Evolutionary conservation across 2,329 filamentous ascomycete genomes (phyloP).

Genomic region (Lachnellula subtilissima): DNA sequence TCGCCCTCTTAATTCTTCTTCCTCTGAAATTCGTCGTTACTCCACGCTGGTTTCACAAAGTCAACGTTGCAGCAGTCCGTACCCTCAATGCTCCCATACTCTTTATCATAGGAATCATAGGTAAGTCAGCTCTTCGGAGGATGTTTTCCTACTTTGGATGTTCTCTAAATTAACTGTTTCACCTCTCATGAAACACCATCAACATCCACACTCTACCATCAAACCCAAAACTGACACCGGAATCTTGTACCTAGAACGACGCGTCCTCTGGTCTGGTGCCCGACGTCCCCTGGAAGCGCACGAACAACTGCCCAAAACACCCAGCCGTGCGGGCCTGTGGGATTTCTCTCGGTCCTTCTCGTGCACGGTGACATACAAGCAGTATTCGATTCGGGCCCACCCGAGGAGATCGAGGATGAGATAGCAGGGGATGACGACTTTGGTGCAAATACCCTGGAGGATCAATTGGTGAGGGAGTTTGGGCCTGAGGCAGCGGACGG

Average conservation of each 20-base stretch:
- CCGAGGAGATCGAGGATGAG: slow-evolving; percentile 21
- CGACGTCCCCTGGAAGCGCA: slow-evolving; percentile 16
- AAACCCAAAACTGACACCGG: too few relatives aligned
- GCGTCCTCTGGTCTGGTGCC: slow-evolving; percentile 53
- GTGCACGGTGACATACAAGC: slow-evolving; percentile 31
- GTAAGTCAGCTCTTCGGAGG: too few relatives aligned
- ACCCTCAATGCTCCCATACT: slow-evolving; percentile 71
- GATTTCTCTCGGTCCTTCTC: slow-evolving; percentile 26
- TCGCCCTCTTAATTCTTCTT: slow-evolving; percentile 68
- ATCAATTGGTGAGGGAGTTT: slow-evolving; percentile 19
- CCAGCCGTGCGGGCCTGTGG: slow-evolving; percentile 21
- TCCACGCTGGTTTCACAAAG: slow-evolving; percentile 86
- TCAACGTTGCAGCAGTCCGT: slow-evolving; percentile 73
- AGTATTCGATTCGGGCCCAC: slow-evolving; percentile 30
- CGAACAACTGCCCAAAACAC: slow-evolving; percentile 20
- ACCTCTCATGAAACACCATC: too few relatives aligned
- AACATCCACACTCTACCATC: too few relatives aligned
- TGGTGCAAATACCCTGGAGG: slow-evolving; percentile 8
- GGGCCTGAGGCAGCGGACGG: slow-evolving; percentile 4
- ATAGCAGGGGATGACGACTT: slow-evolving; percentile 19
- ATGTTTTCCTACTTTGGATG: too few relatives aligned
- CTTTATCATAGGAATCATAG: slow-evolving; percentile 56
- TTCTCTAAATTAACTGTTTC: too few relatives aligned
- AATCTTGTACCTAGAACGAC: slow-evolving; percentile 52
- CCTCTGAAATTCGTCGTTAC: slow-evolving; percentile 73